Evolutionary conservation across 2,329 filamentous ascomycete species (phyloP).

Genomic region (Colletotrichum somersetense): DNA sequence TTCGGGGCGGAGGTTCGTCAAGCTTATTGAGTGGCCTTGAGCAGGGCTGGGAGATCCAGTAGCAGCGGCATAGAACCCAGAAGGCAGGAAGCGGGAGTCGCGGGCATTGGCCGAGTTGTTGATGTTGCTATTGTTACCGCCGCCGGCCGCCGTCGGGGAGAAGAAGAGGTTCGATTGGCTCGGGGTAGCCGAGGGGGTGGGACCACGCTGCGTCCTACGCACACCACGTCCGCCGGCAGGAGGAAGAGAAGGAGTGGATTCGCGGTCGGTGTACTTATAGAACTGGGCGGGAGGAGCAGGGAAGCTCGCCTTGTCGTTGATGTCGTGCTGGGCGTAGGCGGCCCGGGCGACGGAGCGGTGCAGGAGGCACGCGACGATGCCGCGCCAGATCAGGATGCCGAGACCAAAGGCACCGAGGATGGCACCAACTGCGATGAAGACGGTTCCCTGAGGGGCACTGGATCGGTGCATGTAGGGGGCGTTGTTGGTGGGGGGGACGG

Average conservation of each 20-base stretch:
- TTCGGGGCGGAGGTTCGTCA: conserved; percentile 72
- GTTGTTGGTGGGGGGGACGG: conserved; percentile 83
- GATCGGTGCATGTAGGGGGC: conserved; percentile 95
- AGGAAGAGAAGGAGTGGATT: conserved; percentile 65
- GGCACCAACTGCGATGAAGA: conserved; percentile 95
- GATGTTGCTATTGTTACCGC: conserved; percentile 66
- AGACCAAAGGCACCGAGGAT: conserved; percentile 86
- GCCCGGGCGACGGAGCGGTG: conserved; percentile 92
- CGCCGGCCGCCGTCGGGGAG: conserved; percentile 85
- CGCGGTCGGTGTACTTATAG: conserved; percentile 74
- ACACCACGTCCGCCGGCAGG: conserved; percentile 63
- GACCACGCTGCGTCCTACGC: conserved; percentile 65
- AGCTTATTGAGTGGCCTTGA: conserved; percentile 67
- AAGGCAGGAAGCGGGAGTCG: conserved; percentile 84
- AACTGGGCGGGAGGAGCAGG: conserved; percentile 69
- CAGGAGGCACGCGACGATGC: conserved; percentile 87
- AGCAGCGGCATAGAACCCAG: conserved; percentile 89
- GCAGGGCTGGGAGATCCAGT: conserved; percentile 61
- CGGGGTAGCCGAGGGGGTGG: conserved; percentile 66
- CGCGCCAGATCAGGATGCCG: conserved; percentile 89
- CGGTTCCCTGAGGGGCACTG: conserved; percentile 87
- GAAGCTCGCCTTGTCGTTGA: conserved; percentile 78
- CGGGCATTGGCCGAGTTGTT: conserved; percentile 62
- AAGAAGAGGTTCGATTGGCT: conserved; percentile 88
- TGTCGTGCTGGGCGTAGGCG: conserved; percentile 78